These are phyloP conservation scores for Grammothele lineata DNA, from an alignment of 768 basidiomycete genomes.

Conservation along the genomic window DNA sequence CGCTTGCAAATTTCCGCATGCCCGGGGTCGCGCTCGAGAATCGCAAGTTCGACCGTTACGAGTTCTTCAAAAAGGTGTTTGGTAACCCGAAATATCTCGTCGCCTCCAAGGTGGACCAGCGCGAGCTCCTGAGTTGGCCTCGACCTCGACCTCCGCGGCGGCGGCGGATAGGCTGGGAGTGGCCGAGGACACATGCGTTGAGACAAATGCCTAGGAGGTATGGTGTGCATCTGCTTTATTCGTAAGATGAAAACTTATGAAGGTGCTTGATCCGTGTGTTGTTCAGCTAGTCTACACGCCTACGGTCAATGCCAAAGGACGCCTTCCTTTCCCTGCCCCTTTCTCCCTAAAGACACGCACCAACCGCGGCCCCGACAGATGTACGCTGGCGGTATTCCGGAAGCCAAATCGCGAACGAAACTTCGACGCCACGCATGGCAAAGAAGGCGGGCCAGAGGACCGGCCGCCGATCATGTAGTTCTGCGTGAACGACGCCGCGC, in stretches of 20 bases:
- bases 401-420: constrained; percentile 54
- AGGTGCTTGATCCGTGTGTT: too few species aligned
- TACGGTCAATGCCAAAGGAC: constrained; percentile 98
- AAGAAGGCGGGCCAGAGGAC: too few species aligned
- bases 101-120: constrained; percentile 98
- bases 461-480: constrained; percentile 90
- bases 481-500: constrained; percentile 83
- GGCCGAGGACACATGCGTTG: constrained; percentile 63
- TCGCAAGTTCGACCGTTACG: constrained; percentile 68
- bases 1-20: constrained; percentile 13
- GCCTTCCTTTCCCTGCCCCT: constrained; percentile 30
- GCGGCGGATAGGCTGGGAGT: background rate
- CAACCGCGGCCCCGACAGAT: constrained; percentile 39
- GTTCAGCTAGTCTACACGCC: constrained; percentile 82
- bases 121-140: constrained; percentile 74
- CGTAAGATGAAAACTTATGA: background rate
- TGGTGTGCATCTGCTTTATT: constrained; percentile 62
- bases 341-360: background rate
- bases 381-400: constrained; percentile 49
- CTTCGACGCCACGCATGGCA: constrained; percentile 73
- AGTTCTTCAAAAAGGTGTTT: constrained; percentile 75
- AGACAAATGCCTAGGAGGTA: constrained; percentile 77
- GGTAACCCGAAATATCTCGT: constrained; percentile 87
- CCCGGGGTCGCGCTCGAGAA: constrained; percentile 7
- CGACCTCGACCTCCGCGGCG: too few species aligned